These are phyloP conservation scores for Russula virescens DNA, from an alignment of 768 basidiomycete species.

Conservation along the genomic window DNA sequence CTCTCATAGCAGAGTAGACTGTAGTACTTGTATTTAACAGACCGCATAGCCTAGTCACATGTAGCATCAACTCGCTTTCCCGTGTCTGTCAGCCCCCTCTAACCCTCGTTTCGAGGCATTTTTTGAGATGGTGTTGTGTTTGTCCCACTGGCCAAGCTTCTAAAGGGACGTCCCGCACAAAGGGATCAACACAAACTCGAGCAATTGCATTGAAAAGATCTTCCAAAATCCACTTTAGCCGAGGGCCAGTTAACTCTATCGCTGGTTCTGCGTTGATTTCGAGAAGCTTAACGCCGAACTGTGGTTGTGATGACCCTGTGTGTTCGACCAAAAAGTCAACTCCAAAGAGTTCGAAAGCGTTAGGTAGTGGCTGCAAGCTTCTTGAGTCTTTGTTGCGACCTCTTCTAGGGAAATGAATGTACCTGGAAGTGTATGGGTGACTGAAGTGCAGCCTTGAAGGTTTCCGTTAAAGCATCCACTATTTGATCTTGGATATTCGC, in stretches of 20 bases:
- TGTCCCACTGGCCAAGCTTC: constrained; percentile 48
- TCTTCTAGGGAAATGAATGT: constrained; percentile 21
- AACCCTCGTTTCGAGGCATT: constrained; percentile 58
- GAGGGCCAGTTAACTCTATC: constrained; percentile 84
- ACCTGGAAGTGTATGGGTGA: constrained; percentile 86
- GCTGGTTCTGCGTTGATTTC: constrained; percentile 97
- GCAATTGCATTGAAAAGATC: constrained; percentile 74
- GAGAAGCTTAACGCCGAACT: constrained; percentile 59
- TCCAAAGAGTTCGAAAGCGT: constrained; percentile 93
- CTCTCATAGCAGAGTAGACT: not conserved
- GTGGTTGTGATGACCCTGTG: constrained; percentile 22
- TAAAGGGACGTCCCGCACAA: constrained; percentile 34
- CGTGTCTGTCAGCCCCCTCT: constrained; percentile 29
- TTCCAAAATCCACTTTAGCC: constrained; percentile 74
- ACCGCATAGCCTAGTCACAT: not conserved
- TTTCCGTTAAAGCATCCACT: constrained; percentile 62
- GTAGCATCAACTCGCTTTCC: constrained; percentile 13
- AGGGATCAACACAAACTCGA: constrained; percentile 64
- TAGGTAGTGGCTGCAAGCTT: constrained; percentile 61
- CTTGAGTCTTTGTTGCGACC: not conserved
- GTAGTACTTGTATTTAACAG: constrained; percentile 17
- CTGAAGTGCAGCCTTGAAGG: constrained; percentile 78
- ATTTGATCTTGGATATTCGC: constrained; percentile 56
- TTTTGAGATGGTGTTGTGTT: constrained; percentile 48
- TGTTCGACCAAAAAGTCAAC: constrained; percentile 83